A percentile compares a stretch with the other conserved stretches of the same genome.
Evolutionary conservation across 495 filamentous ascomycete species (phyloP).

Genomic region (Penicillium macrosclerotiorum): DNA sequence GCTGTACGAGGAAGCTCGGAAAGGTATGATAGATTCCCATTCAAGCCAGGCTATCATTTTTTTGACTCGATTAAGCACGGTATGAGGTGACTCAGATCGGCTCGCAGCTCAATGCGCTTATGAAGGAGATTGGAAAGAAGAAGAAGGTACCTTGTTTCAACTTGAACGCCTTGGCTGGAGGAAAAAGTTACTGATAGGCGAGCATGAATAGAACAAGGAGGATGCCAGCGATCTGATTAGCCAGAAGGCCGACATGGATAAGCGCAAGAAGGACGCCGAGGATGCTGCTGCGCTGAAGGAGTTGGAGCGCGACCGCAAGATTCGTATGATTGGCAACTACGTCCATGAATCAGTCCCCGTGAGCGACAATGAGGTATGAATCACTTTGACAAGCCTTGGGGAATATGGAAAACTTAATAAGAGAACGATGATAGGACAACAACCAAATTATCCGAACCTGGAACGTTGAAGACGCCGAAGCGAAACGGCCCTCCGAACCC

Average conservation of each 20-base stretch:
- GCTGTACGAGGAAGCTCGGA: constrained; percentile 82
- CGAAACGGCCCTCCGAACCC: constrained; percentile 67
- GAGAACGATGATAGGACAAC: constrained; percentile 56
- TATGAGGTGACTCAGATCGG: constrained; percentile 79
- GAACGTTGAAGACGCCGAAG: constrained; percentile 67
- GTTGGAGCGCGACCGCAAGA: constrained; percentile 65
- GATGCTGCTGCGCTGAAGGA: constrained; percentile 73
- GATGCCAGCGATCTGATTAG: constrained; percentile 70
- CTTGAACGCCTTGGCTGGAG: no score
- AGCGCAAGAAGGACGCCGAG: constrained; percentile 75
- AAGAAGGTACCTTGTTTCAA: constrained; percentile 67
- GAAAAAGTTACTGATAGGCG: no score
- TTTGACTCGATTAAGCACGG: constrained; percentile 50
- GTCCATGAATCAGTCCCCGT: constrained; percentile 92
- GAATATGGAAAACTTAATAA: neutral
- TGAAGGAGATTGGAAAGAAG: constrained; percentile 87
- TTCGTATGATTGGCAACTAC: constrained; percentile 86
- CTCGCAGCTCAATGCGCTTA: constrained; percentile 78
- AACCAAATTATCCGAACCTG: constrained; percentile 75
- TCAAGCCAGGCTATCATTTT: neutral
- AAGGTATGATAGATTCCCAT: constrained; percentile 51
- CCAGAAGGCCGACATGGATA: constrained; percentile 72
- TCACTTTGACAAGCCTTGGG: neutral
- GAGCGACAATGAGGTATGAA: constrained; percentile 73
- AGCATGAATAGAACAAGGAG: constrained; percentile 70